Conservation (phyloP, 176 grass and related monocot genomes). For the Zizania latifolia region DNA sequence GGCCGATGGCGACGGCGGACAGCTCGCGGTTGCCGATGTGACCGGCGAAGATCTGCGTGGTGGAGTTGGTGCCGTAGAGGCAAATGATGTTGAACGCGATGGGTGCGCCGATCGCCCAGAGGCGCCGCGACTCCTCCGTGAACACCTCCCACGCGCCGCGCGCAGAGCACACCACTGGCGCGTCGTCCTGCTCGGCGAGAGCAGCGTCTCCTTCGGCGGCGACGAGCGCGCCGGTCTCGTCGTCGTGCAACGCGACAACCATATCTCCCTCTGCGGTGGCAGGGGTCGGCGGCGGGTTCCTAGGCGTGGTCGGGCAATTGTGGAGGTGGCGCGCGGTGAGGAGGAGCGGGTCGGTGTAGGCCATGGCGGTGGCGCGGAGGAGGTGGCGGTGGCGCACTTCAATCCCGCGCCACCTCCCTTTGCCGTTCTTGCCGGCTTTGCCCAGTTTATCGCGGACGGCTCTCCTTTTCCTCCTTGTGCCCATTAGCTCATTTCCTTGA, state of each 20-base stretch:
- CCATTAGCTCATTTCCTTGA: too few relatives aligned
- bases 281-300: background rate
- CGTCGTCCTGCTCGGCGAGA: too few relatives aligned
- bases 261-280: background rate
- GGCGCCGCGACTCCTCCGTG: conserved; percentile 30
- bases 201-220: background rate
- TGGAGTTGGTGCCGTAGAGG: conserved; percentile 66
- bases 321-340: background rate
- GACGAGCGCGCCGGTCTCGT: conserved; percentile 29
- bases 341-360: conserved; percentile 30
- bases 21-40: conserved; percentile 53
- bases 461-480: too few relatives aligned
- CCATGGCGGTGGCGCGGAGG: conserved; percentile 12
- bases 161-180: conserved; percentile 22
- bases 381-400: background rate
- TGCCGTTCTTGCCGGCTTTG: conserved; percentile 31
- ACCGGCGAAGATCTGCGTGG: conserved; percentile 68
- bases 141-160: conserved; percentile 43
- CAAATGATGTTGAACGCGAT: conserved; percentile 74
- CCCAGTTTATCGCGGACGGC: conserved; percentile 6
- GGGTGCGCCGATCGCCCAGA: conserved; percentile 69
- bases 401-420: background rate
- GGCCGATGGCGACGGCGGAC: conserved; percentile 44
- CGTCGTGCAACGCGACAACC: conserved; percentile 19
- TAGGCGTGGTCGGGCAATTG: too few relatives aligned